Evolutionary conservation across 2,329 filamentous ascomycete genomes (phyloP).

Genomic region (Gremmenia infestans): DNA sequence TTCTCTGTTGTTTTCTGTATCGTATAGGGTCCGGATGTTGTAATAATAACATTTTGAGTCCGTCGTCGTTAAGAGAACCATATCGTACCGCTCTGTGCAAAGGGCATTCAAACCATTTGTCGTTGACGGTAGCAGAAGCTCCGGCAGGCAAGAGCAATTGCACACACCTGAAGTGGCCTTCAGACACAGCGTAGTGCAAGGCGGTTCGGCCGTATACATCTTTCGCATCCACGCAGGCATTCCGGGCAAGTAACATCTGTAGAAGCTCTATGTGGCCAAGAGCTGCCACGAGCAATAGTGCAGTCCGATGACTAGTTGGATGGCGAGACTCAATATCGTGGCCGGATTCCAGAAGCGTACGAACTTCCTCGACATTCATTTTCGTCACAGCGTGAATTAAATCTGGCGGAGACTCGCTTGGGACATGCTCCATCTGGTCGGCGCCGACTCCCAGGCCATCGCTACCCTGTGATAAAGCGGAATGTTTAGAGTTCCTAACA

Average conservation of each 20-base stretch:
- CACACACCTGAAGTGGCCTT: neutral
- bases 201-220: neutral
- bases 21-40: neutral
- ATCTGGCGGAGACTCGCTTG: neutral
- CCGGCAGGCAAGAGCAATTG: neutral
- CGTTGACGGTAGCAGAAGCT: neutral
- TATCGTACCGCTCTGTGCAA: neutral
- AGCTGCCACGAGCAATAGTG: neutral
- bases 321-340: neutral
- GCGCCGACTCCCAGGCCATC: neutral
- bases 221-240: neutral
- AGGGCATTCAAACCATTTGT: neutral
- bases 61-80: neutral
- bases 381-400: neutral
- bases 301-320: neutral
- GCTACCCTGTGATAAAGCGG: neutral
- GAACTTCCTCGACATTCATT: neutral
- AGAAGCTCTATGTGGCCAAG: neutral
- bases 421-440: neutral
- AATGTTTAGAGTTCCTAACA: too few species aligned
- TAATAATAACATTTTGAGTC: neutral
- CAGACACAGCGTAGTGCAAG: slow-evolving; percentile 1
- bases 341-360: neutral
- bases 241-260: neutral
- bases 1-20: too few species aligned